Percentiles rank a stretch among this genome's conserved stretches.
phyloP scores from a whole-genome alignment of 2,329 filamentous ascomycete genomes.

The Pseudocercospora crystallina region DNA sequence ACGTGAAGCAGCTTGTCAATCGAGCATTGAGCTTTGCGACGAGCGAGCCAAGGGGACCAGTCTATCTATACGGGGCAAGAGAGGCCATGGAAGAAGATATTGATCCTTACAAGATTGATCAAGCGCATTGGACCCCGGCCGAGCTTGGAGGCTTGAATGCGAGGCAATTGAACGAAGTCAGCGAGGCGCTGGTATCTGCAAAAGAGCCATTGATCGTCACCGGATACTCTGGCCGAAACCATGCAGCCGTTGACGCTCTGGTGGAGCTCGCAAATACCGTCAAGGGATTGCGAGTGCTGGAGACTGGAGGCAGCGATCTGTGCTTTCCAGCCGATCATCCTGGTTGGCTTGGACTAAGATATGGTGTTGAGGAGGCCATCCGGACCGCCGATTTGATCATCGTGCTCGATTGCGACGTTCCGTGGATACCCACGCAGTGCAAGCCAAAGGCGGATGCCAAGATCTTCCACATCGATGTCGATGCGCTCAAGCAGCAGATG shows the following conservation, averaged over 20 bases:
- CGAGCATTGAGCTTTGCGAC: slow-evolving; percentile 79
- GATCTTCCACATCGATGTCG: slow-evolving; percentile 66
- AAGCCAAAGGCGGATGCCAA: slow-evolving; percentile 57
- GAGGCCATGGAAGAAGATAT: slow-evolving; percentile 88
- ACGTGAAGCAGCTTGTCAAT: slow-evolving; percentile 87
- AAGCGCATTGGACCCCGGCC: slow-evolving; percentile 69
- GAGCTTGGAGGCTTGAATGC: slow-evolving; percentile 62
- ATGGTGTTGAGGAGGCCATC: slow-evolving; percentile 71
- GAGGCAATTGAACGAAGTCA: slow-evolving; percentile 58
- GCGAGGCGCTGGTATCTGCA: slow-evolving; percentile 62
- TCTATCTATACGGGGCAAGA: slow-evolving; percentile 74
- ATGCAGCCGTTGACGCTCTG: slow-evolving; percentile 59
- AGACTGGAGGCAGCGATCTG: slow-evolving; percentile 78
- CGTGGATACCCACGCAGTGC: slow-evolving; percentile 83
- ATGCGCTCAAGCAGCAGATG: slow-evolving; percentile 65
- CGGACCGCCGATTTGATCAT: slow-evolving; percentile 78
- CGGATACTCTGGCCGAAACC: slow-evolving; percentile 70
- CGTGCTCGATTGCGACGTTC: slow-evolving; percentile 85
- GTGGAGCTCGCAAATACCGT: slow-evolving; percentile 68
- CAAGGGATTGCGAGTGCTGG: slow-evolving; percentile 68
- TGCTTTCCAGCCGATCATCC: slow-evolving; percentile 72
- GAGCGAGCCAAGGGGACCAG: slow-evolving; percentile 74
- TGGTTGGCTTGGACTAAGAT: slow-evolving; percentile 62
- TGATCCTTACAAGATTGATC: slow-evolving; percentile 66
- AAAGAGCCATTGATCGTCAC: slow-evolving; percentile 68